Percentiles rank a stretch among this genome's conserved stretches.
Conservation (phyloP, 2,329 filamentous ascomycete species). For the Monilinia polystroma region DNA sequence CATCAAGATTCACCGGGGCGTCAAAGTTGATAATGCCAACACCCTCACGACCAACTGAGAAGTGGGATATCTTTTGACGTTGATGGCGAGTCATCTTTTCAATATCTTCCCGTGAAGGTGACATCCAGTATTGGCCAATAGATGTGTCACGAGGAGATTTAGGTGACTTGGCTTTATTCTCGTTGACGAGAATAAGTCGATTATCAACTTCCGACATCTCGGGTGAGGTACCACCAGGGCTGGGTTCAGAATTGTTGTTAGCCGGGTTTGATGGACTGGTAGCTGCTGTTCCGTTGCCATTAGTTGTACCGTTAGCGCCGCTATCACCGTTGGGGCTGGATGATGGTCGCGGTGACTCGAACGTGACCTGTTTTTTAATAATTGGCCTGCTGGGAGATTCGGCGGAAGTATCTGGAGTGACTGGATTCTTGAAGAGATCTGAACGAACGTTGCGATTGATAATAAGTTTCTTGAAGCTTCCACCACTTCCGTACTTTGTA, state of each 20-base stretch:
- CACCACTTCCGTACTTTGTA: constrained; percentile 63
- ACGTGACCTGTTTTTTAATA: constrained; percentile 85
- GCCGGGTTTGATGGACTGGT: constrained; percentile 36
- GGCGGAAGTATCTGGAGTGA: constrained; percentile 38
- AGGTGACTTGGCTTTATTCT: constrained; percentile 53
- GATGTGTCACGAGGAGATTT: constrained; percentile 24
- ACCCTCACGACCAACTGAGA: constrained; percentile 78
- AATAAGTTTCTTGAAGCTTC: constrained; percentile 82
- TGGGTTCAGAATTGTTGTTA: constrained; percentile 50
- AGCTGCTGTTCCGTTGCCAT: constrained; percentile 42
- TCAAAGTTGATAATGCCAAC: constrained; percentile 82
- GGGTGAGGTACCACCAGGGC: constrained; percentile 53
- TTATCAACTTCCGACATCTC: constrained; percentile 69
- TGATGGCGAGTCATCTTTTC: constrained; percentile 77
- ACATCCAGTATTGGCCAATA: constrained; percentile 82
- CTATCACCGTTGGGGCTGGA: constrained; percentile 33
- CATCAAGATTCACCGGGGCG: constrained; percentile 77
- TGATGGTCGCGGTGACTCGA: constrained; percentile 53
- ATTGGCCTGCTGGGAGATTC: constrained; percentile 50
- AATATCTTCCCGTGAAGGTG: constrained; percentile 71
- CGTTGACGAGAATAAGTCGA: constrained; percentile 75
- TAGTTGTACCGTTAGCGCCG: background rate
- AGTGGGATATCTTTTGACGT: constrained; percentile 69
- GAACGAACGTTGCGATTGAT: constrained; percentile 86
- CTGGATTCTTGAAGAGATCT: constrained; percentile 64